These are phyloP conservation scores for Sporothrix curviconia DNA, from an alignment of 2,329 filamentous ascomycete genomes.

Conservation along the genomic window DNA sequence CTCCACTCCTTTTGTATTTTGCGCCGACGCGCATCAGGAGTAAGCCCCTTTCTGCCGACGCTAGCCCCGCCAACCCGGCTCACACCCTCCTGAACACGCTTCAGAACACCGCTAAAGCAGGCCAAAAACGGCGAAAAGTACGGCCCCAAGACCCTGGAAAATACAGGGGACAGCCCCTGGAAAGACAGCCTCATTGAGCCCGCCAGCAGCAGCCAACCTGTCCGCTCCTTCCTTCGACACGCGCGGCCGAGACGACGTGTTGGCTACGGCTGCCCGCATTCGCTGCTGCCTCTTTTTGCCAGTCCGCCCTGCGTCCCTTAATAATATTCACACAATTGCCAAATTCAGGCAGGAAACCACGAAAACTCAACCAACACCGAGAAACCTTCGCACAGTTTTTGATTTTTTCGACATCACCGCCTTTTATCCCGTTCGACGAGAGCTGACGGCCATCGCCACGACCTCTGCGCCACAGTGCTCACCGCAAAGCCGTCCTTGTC, in stretches of 20 bases:
- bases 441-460: too few relatives aligned
- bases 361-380: background rate
- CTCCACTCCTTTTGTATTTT: background rate
- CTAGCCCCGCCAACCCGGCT: background rate
- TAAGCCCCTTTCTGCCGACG: background rate
- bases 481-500: too few relatives aligned
- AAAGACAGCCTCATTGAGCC: too few relatives aligned
- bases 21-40: background rate
- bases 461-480: too few relatives aligned
- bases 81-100: background rate
- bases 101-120: background rate
- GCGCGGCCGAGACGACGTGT: conserved; percentile 13
- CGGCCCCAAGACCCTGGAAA: background rate
- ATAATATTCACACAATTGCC: background rate
- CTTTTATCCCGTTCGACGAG: too few relatives aligned
- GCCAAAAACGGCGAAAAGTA: too few relatives aligned
- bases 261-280: background rate
- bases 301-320: background rate
- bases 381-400: too few relatives aligned
- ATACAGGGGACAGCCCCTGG: too few relatives aligned
- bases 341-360: background rate
- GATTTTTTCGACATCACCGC: too few relatives aligned
- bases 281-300: conserved; percentile 4
- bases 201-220: background rate
- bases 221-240: conserved; percentile 5